phyloP scores from a whole-genome alignment of 78 protist genomes.

The Dictyostelium intermedium region DNA sequence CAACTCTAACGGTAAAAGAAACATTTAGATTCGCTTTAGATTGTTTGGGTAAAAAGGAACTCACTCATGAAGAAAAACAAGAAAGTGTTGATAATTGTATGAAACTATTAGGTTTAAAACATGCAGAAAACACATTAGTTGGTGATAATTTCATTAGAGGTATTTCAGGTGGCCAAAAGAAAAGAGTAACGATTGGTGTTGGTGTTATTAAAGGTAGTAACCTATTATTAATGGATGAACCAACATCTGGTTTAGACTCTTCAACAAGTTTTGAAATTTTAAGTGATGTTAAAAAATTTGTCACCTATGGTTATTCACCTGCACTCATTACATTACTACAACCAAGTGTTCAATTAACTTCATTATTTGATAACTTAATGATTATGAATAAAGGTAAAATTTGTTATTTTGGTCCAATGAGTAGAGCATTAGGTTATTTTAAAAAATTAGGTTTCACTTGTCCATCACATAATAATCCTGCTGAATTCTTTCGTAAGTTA shows the following conservation, averaged over 20 bases:
- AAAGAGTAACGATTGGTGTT: constrained; percentile 63
- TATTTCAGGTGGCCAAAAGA: constrained; percentile 73
- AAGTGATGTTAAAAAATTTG: background rate
- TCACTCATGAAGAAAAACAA: background rate
- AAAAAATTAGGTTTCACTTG: constrained; percentile 21
- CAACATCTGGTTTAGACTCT: background rate
- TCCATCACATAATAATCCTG: constrained; percentile 55
- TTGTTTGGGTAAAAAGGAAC: background rate
- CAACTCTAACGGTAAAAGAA: constrained; percentile 62
- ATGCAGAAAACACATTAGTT: background rate
- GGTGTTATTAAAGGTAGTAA: constrained; percentile 55
- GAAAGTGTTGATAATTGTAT: background rate
- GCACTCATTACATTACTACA: constrained; percentile 49
- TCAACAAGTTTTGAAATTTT: constrained; percentile 28
- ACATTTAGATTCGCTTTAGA: constrained; percentile 59
- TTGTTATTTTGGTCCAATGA: constrained; percentile 42
- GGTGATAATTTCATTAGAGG: constrained; percentile 21
- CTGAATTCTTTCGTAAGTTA: constrained; percentile 49
- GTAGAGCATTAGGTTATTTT: constrained; percentile 27
- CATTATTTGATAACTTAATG: constrained; percentile 71
- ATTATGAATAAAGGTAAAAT: constrained; percentile 49
- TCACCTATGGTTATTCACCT: background rate
- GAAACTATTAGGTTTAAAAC: constrained; percentile 25
- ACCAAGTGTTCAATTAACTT: constrained; percentile 63
- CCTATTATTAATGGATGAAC: constrained; percentile 31